Percentiles rank a stretch among this genome's conserved stretches.
phyloP scores from a whole-genome alignment of 306 rosid species.

The Betula pendula region DNA sequence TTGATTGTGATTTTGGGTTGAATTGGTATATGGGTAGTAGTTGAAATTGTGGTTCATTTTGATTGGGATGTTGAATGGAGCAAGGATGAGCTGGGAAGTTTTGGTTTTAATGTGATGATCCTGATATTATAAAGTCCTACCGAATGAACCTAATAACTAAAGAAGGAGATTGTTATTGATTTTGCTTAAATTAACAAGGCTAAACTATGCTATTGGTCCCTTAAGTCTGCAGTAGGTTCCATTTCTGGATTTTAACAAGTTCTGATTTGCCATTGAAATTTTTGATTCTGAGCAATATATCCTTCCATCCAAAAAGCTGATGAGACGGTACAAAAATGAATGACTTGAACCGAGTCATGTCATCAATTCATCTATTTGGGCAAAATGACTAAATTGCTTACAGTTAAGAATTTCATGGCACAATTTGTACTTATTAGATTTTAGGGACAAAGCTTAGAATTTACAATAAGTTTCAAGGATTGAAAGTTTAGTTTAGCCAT shows the following conservation, averaged over 20 bases:
- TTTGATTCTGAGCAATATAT: neutral
- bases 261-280: neutral
- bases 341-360: neutral
- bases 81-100: constrained; percentile 4
- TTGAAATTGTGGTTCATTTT: neutral
- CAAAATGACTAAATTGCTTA: neutral
- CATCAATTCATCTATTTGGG: neutral
- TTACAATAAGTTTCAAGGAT: neutral
- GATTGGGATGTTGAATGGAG: neutral
- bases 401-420: neutral
- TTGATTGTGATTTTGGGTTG: neutral
- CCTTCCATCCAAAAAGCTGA: neutral
- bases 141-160: neutral
- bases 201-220: neutral
- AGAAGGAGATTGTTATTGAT: neutral
- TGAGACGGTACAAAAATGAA: neutral
- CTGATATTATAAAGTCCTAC: neutral
- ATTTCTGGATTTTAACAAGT: neutral
- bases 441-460: neutral
- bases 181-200: neutral
- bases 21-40: neutral
- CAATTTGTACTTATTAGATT: neutral
- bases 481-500: constrained; percentile 1
- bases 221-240: neutral
- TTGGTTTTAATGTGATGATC: neutral